Evolutionary conservation across 2,329 filamentous ascomycete genomes (phyloP).

Genomic region (Alternaria burnsii): DNA sequence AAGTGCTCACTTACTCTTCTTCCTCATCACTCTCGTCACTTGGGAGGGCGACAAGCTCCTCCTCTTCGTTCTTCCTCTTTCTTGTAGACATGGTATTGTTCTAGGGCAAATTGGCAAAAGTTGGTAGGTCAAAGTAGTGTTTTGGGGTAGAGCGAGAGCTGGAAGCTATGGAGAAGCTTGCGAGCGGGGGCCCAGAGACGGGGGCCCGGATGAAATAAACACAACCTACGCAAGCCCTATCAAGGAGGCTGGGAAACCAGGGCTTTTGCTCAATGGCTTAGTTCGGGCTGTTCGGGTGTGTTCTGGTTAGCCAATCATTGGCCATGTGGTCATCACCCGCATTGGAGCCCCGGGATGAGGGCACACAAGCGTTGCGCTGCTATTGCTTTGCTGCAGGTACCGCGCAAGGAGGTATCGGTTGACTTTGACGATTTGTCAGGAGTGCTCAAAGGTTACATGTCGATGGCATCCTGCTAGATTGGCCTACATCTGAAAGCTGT

Average conservation of each 20-base stretch:
- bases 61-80: constrained; percentile 56
- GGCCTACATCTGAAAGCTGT: not conserved
- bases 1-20: constrained; percentile 52
- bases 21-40: constrained; percentile 55
- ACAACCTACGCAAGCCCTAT: constrained; percentile 28
- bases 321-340: constrained; percentile 28
- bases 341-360: constrained; percentile 13
- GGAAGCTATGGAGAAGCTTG: constrained; percentile 19
- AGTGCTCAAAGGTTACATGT: not conserved
- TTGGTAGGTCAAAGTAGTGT: constrained; percentile 25
- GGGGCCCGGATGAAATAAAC: constrained; percentile 42
- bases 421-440: not conserved
- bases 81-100: constrained; percentile 51
- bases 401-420: constrained; percentile 4
- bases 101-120: constrained; percentile 14
- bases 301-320: constrained; percentile 38
- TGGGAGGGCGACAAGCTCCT: constrained; percentile 56
- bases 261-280: constrained; percentile 37
- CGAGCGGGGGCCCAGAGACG: constrained; percentile 17
- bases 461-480: not conserved
- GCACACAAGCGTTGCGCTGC: constrained; percentile 11
- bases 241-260: constrained; percentile 40
- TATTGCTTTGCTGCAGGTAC: constrained; percentile 38
- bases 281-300: constrained; percentile 23
- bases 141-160: constrained; percentile 15